Evolutionary conservation across 352 stramenopile genomes (phyloP).

Genomic region (Phytophthora multivora): DNA sequence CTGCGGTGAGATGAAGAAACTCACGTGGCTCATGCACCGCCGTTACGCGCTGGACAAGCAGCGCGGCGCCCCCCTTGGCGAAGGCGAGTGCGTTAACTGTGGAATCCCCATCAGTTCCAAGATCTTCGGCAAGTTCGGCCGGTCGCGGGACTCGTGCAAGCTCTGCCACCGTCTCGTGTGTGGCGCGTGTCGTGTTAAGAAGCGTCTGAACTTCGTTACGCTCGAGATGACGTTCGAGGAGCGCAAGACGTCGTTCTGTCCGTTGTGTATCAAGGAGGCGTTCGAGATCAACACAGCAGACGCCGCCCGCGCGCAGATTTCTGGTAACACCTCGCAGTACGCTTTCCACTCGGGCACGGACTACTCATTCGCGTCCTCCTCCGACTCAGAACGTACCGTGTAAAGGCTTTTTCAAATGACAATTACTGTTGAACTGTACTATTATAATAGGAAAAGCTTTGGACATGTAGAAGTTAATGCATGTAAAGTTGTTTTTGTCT

Average conservation of each 20-base stretch:
- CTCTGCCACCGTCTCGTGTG: conserved; percentile 42
- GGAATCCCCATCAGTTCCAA: conserved; percentile 36
- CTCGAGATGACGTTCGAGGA: conserved; percentile 44
- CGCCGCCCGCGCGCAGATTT: conserved; percentile 33
- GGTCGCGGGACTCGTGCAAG: conserved; percentile 40
- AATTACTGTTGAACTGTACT: conserved; percentile 4
- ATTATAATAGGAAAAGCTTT: too few relatives aligned
- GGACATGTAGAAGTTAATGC: neutral
- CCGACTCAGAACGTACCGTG: conserved; percentile 29
- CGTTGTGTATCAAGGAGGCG: conserved; percentile 39
- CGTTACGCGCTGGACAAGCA: conserved; percentile 32
- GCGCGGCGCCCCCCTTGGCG: conserved; percentile 18
- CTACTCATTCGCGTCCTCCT: conserved; percentile 42
- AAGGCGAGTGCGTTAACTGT: conserved; percentile 41
- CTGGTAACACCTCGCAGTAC: conserved; percentile 29
- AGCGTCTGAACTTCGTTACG: conserved; percentile 41
- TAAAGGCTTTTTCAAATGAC: conserved; percentile 19
- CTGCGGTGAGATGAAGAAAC: conserved; percentile 48
- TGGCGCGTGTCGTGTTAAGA: conserved; percentile 40
- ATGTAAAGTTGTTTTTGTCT: neutral
- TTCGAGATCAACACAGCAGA: conserved; percentile 39
- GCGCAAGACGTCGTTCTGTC: conserved; percentile 41
- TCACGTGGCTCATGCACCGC: conserved; percentile 46
- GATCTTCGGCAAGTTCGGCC: conserved; percentile 38
- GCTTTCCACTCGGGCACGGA: conserved; percentile 33